Conservation (phyloP, 768 basidiomycete species). For the Tremella yokohamensis region DNA sequence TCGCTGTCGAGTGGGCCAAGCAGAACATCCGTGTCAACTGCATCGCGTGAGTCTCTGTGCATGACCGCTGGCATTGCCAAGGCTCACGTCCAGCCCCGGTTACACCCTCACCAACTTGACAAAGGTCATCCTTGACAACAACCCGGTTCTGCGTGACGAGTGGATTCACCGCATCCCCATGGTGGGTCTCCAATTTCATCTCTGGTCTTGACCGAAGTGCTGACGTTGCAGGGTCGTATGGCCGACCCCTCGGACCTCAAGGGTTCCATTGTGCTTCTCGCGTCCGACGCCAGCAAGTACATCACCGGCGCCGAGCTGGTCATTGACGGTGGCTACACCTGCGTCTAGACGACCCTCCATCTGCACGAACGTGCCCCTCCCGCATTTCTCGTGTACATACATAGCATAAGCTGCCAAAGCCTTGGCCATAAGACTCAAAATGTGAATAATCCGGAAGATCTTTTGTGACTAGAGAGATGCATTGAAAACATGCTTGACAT, state of each 20-base stretch:
- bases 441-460: no score
- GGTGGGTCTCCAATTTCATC: conserved; percentile 21
- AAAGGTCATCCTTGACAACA: conserved; percentile 69
- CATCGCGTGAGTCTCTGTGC: conserved; percentile 50
- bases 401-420: no score
- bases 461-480: no score
- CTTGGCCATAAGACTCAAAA: no score
- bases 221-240: conserved; percentile 61
- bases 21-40: conserved; percentile 78
- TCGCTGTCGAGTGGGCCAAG: conserved; percentile 95
- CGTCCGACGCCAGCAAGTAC: conserved; percentile 83
- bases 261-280: conserved; percentile 80
- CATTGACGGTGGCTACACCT: conserved; percentile 85
- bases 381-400: no score
- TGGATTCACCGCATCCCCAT: conserved; percentile 49
- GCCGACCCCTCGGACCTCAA: conserved; percentile 89
- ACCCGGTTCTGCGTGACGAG: conserved; percentile 67
- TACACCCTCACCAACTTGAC: conserved; percentile 94
- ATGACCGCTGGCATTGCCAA: conserved; percentile 51
- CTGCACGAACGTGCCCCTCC: no score
- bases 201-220: background rate
- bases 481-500: no score
- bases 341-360: conserved; percentile 25
- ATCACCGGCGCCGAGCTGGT: conserved; percentile 67
- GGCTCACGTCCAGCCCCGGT: conserved; percentile 84